A percentile compares a stretch with the other conserved stretches of the same genome.
Conservation (phyloP, 1,284 basidiomycete species). For the Naganishia cerealis region DNA sequence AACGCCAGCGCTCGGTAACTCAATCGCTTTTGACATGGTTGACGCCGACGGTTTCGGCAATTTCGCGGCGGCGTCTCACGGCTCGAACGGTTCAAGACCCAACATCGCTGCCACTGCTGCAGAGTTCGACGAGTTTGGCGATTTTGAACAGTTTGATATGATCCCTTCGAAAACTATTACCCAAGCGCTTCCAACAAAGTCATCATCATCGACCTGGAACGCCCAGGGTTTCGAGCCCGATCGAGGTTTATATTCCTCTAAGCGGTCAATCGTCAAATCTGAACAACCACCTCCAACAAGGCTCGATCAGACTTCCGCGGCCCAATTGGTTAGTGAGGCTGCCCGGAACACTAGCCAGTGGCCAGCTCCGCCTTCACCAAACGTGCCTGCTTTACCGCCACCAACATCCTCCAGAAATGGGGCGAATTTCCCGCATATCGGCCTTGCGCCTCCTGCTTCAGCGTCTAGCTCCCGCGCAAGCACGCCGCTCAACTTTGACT, state of each 20-base stretch:
- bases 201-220: background rate
- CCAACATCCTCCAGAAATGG: slow-evolving; percentile 9
- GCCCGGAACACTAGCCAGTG: slow-evolving; percentile 20
- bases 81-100: background rate
- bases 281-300: slow-evolving; percentile 3
- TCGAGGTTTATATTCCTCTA: background rate
- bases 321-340: slow-evolving; percentile 8
- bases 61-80: background rate
- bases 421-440: background rate
- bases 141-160: slow-evolving; percentile 25
- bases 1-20: background rate
- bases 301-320: slow-evolving; percentile 17
- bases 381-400: slow-evolving; percentile 27
- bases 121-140: slow-evolving; percentile 33
- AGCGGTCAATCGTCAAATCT: background rate
- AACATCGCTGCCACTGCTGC: too few species aligned
- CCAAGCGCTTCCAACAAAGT: background rate
- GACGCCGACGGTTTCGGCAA: slow-evolving; percentile 32
- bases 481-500: slow-evolving; percentile 22
- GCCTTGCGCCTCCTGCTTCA: background rate
- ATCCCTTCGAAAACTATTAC: background rate
- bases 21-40: background rate
- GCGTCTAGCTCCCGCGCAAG: background rate
- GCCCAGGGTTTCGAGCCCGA: background rate
- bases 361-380: slow-evolving; percentile 32